Conservation (phyloP, 768 basidiomycete species). For the Tylopilus rubrobrunneus region DNA sequence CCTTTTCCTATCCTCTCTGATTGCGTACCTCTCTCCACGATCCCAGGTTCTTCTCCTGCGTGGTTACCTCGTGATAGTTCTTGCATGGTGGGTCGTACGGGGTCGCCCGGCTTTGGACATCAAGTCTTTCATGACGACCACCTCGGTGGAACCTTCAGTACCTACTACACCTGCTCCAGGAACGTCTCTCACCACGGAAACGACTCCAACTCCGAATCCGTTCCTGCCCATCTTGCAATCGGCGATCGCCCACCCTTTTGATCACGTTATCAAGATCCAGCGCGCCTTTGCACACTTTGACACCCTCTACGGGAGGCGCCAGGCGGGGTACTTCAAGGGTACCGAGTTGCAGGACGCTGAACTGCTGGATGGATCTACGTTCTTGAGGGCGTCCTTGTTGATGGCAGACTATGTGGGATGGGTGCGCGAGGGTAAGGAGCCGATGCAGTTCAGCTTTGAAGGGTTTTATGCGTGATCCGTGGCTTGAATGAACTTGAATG, state of each 20-base stretch:
- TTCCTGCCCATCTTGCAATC: constrained; percentile 40
- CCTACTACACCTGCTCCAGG: background rate
- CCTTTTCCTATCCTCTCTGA: constrained; percentile 26
- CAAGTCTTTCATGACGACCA: constrained; percentile 27
- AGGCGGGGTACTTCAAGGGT: constrained; percentile 24
- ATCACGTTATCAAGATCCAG: constrained; percentile 33
- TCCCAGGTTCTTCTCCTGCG: constrained; percentile 28
- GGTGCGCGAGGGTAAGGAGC: constrained; percentile 36
- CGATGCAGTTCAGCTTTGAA: constrained; percentile 23
- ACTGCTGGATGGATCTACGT: constrained; percentile 35
- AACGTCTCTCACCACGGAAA: constrained; percentile 9
- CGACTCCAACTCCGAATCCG: constrained; percentile 29
- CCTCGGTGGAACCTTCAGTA: constrained; percentile 19
- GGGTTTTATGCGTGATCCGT: constrained; percentile 21
- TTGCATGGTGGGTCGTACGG: constrained; percentile 29
- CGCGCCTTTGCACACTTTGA: constrained; percentile 33
- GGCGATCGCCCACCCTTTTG: constrained; percentile 32
- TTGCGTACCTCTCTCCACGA: constrained; percentile 13
- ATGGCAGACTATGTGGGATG: constrained; percentile 35
- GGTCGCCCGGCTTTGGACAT: constrained; percentile 32
- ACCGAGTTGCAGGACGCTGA: constrained; percentile 31
- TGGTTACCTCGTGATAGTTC: constrained; percentile 20
- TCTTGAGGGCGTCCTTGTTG: constrained; percentile 29
- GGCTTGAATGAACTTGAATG: background rate
- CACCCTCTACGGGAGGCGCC: constrained; percentile 27